phyloP scores from a whole-genome alignment of 2,329 filamentous ascomycete species.

The Alternaria sp. region DNA sequence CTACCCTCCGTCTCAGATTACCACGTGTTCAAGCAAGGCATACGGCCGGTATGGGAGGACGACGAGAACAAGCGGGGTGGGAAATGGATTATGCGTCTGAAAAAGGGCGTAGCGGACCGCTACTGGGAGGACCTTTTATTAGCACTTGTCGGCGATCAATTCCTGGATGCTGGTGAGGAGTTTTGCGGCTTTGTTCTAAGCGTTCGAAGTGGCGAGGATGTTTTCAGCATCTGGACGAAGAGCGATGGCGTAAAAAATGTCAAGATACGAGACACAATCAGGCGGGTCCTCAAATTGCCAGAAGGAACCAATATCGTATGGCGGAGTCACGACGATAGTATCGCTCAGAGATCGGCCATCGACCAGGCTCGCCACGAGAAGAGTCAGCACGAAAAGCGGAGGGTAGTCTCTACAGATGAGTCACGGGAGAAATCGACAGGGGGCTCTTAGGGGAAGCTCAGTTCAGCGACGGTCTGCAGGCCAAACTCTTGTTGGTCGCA shows the following conservation, averaged over 20 bases:
- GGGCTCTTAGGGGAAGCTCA: constrained; percentile 28
- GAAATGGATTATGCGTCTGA: constrained; percentile 96
- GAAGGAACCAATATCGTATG: constrained; percentile 90
- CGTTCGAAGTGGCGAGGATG: constrained; percentile 93
- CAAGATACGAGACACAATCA: constrained; percentile 97
- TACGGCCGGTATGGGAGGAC: constrained; percentile 98
- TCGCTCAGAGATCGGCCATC: constrained; percentile 87
- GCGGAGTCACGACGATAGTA: constrained; percentile 96
- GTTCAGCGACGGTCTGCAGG: constrained; percentile 1
- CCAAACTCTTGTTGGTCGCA: background rate
- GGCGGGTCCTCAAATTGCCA: constrained; percentile 85
- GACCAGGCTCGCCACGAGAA: constrained; percentile 93
- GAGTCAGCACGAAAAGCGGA: constrained; percentile 57
- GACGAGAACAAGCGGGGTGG: constrained; percentile 95
- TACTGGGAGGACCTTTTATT: constrained; percentile 96
- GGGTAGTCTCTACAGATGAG: constrained; percentile 50
- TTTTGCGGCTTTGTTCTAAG: constrained; percentile 95
- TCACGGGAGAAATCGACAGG: constrained; percentile 41
- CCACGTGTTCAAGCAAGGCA: constrained; percentile 96
- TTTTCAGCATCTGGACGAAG: constrained; percentile 96
- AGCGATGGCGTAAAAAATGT: constrained; percentile 92
- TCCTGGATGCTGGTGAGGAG: constrained; percentile 89
- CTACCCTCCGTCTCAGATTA: constrained; percentile 95
- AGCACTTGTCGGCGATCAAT: constrained; percentile 92
- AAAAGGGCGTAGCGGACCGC: constrained; percentile 95